Evolutionary conservation across 148 eudicot species (phyloP), one percentile per base, ranked within the genome.

Genomic region (Pharnaceum exiguum): DNA sequence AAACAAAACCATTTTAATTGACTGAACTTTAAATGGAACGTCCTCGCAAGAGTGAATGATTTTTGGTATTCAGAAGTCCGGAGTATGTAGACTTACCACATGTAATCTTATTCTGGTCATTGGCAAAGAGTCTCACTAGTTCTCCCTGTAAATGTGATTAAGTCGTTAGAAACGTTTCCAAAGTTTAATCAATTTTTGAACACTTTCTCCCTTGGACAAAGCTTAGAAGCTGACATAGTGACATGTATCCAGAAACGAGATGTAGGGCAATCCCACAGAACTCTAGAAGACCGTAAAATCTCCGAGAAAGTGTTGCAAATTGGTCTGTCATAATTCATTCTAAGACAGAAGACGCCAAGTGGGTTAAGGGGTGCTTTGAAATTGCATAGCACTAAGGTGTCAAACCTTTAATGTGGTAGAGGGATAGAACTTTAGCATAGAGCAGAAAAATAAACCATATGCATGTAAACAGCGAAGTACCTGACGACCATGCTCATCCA

Each of bases 401-500:
- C n/a, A n/a, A n/a, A 24, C 31, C 46, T 24, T 36, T 43, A 28
- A 46, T 52, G 40, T 5, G 46, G 26, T 43, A 53, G 8, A 49
- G 36, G 49, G 55, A 46, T 47, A 38, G 13, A 35, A 6, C n/a
- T 24, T 24, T 36, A 11, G 32, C 49, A 51, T n/a, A 29, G 9
- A 21, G 35, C 15, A 26, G 30, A 24, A 23, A 31, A 57, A 35
- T 25, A 68, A 1, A 57, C 22, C 19, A 40, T 52, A 60, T 6
- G 29, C 51, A 29, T 7, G 15, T 13, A 29, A 46, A n/a, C n/a
- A n/a, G n/a, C n/a, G n/a, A n/a, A 40, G 33, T 72, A 91, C 98
- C 96, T 91, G 98, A 52, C 77, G 79, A 63, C 90, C 96, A 77
- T 72, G 85, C 54, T 85, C 96, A 77, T 87, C 94, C 98, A 91